Conservation (phyloP, 2,329 filamentous ascomycete genomes). For the Pezicula neosporulosa region DNA sequence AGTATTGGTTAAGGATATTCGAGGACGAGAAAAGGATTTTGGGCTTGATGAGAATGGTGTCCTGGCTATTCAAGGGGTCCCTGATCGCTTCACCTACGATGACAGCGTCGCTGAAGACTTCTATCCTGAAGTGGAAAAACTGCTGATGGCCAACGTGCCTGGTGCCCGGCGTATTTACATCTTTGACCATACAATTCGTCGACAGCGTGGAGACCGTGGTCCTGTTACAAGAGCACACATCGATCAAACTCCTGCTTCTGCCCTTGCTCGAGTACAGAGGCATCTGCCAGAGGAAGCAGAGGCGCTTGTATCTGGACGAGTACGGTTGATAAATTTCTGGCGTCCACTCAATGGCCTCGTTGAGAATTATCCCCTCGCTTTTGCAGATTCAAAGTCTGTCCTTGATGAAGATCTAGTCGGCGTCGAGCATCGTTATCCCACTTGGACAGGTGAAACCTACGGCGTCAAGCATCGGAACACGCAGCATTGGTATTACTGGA, state of each 20-base stretch:
- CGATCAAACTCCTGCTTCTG: constrained; percentile 47
- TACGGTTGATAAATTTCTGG: constrained; percentile 45
- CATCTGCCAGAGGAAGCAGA: constrained; percentile 40
- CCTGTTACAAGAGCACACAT: constrained; percentile 50
- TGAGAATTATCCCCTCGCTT: constrained; percentile 5
- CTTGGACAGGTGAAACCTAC: constrained; percentile 7
- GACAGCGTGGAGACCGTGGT: constrained; percentile 28
- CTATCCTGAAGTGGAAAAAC: constrained; percentile 1
- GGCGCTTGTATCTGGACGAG: constrained; percentile 38
- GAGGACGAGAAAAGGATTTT: neutral
- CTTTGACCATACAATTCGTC: constrained; percentile 58
- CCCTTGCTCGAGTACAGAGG: constrained; percentile 35
- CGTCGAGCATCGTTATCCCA: constrained; percentile 7
- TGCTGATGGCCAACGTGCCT: constrained; percentile 17
- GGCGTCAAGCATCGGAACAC: constrained; percentile 4
- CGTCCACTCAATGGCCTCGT: constrained; percentile 8
- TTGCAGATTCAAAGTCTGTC: constrained; percentile 7
- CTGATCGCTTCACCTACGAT: neutral
- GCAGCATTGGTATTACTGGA: constrained; percentile 11
- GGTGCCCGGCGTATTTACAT: constrained; percentile 52
- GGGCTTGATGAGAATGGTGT: constrained; percentile 1
- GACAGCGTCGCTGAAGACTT: neutral
- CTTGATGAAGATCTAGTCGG: constrained; percentile 6
- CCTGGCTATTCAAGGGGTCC: neutral
- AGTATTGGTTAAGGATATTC: neutral